Conservation (phyloP, 441 rosid genomes). For the Mallotus japonicus region DNA sequence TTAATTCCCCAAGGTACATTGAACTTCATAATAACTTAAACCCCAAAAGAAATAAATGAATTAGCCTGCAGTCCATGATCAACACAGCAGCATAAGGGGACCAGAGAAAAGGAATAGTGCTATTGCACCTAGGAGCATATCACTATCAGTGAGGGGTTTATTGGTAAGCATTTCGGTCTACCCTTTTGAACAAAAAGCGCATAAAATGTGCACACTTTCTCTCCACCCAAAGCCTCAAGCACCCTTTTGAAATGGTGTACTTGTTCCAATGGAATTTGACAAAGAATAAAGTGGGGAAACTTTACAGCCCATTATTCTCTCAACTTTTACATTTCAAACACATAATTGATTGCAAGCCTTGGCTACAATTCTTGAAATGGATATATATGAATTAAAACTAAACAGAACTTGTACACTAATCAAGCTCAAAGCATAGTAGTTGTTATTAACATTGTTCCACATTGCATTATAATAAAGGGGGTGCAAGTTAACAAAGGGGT, state of each 20-base stretch:
- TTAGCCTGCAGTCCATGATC: background rate
- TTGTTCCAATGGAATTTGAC: slow-evolving; percentile 14
- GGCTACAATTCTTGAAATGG: too few species aligned
- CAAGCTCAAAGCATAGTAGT: background rate
- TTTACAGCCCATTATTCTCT: slow-evolving; percentile 26
- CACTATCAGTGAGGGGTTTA: background rate
- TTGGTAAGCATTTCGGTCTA: slow-evolving; percentile 1
- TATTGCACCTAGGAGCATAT: background rate
- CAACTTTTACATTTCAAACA: too few species aligned
- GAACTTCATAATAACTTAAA: background rate
- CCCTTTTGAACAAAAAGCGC: slow-evolving; percentile 14
- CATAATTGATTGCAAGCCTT: too few species aligned
- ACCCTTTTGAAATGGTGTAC: slow-evolving; percentile 12
- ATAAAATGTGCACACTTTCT: slow-evolving; percentile 18
- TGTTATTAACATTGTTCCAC: background rate
- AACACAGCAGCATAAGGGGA: background rate
- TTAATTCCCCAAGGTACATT: background rate
- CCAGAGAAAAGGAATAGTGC: background rate
- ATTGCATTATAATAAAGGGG: slow-evolving; percentile 2
- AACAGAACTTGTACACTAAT: slow-evolving; percentile 1
- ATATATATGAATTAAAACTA: background rate
- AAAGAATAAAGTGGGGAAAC: slow-evolving; percentile 18
- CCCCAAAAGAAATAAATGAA: background rate
- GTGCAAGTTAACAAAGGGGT: background rate
- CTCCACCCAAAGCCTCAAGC: slow-evolving; percentile 26